Percentiles rank a stretch among this genome's conserved stretches.
phyloP scores from a whole-genome alignment of 805 yeast genomes.

The Saccharomycopsis vini region DNA sequence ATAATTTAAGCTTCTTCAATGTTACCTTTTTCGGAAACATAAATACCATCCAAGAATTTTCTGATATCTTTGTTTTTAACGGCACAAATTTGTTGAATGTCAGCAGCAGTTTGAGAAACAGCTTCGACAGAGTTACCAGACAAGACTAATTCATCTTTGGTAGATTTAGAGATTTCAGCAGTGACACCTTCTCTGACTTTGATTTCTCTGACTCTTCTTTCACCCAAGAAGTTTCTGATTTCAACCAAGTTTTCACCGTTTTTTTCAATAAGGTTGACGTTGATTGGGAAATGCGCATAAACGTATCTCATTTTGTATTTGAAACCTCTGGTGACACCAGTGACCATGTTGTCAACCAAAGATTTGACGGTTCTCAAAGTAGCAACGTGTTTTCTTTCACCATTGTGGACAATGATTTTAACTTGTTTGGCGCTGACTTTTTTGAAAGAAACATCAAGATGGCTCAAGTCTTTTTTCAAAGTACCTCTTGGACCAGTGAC shows the following conservation, averaged over 20 bases:
- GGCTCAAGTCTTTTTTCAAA: constrained; percentile 82
- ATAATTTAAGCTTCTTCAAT: constrained; percentile 38
- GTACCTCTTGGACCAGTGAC: constrained; percentile 98
- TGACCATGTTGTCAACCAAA: constrained; percentile 84
- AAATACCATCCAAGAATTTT: constrained; percentile 99
- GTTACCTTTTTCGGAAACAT: constrained; percentile 92
- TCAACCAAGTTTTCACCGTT: constrained; percentile 73
- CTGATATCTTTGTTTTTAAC: constrained; percentile 99
- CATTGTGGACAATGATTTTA: constrained; percentile 92
- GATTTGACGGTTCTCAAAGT: constrained; percentile 98
- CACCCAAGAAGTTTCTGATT: constrained; percentile 99
- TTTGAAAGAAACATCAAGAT: constrained; percentile 88
- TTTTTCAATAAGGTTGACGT: constrained; percentile 81
- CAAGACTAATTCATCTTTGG: constrained; percentile 91
- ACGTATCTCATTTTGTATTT: constrained; percentile 99
- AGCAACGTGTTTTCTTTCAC: constrained; percentile 99
- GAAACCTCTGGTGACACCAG: constrained; percentile 99
- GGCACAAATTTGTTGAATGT: constrained; percentile 94
- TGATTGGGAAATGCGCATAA: constrained; percentile 99
- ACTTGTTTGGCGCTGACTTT: constrained; percentile 65
- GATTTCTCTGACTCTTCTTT: constrained; percentile 90
- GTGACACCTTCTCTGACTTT: constrained; percentile 83
- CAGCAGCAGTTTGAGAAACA: constrained; percentile 98
- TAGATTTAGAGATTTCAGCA: constrained; percentile 69
- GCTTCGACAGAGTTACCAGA: constrained; percentile 94